A percentile compares a stretch with the other conserved stretches of the same genome.
These are phyloP conservation scores for Neurospora sp. DNA, from an alignment of 495 filamentous ascomycete genomes.

Conservation along the genomic window DNA sequence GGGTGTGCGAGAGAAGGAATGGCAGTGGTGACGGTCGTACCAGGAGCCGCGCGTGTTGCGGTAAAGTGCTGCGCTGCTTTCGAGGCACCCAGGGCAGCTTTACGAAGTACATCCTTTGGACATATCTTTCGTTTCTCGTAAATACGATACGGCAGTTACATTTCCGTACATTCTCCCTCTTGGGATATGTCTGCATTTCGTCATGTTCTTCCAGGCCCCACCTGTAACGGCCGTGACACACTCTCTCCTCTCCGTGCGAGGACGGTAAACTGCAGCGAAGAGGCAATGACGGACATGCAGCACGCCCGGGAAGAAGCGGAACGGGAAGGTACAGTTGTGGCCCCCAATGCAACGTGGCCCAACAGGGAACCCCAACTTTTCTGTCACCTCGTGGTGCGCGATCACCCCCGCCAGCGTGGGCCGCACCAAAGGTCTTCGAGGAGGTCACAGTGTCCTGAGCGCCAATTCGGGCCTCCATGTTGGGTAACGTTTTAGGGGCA, in stretches of 20 bases:
- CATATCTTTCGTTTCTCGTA: neutral
- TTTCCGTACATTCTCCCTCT: neutral
- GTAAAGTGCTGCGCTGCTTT: neutral
- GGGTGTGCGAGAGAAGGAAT: neutral
- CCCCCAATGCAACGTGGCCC: constrained; percentile 19
- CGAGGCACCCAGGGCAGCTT: neutral
- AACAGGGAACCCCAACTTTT: constrained; percentile 7
- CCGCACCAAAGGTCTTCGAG: neutral
- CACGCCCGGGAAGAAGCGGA: constrained; percentile 14
- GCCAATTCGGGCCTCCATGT: neutral
- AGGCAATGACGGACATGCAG: constrained; percentile 20
- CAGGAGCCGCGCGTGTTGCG: neutral
- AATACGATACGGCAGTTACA: neutral
- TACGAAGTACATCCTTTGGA: neutral
- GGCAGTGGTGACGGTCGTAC: neutral
- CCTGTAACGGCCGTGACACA: too few relatives aligned
- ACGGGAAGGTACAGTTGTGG: constrained; percentile 16
- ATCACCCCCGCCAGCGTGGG: neutral
- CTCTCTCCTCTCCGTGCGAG: neutral
- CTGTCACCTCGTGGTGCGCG: neutral
- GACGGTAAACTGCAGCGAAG: constrained; percentile 5
- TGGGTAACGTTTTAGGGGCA: neutral
- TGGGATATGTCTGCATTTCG: neutral
- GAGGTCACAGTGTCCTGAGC: neutral
- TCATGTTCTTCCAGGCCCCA: neutral